A percentile compares a stretch with the other conserved stretches of the same genome.
phyloP scores from a whole-genome alignment of 2,329 filamentous ascomycete species.

The Fusarium coffeatum region DNA sequence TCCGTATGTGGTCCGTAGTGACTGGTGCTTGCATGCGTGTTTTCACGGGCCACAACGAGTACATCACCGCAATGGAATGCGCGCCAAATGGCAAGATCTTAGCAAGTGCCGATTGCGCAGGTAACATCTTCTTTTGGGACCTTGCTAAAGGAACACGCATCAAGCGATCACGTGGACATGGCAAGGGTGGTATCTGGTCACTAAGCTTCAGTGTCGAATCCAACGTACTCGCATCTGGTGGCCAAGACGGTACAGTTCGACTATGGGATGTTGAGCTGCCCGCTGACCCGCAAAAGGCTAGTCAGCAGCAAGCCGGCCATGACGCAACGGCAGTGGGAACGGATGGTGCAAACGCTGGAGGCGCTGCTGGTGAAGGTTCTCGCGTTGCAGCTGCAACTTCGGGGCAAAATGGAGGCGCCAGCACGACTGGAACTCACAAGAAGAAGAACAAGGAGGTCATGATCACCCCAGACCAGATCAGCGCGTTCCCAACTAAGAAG shows the following conservation, averaged over 20 bases:
- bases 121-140: conserved; percentile 95
- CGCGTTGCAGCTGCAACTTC: conserved; percentile 43
- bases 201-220: conserved; percentile 95
- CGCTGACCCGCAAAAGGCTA: conserved; percentile 71
- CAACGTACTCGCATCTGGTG: conserved; percentile 87
- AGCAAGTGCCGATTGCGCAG: conserved; percentile 89
- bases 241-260: conserved; percentile 91
- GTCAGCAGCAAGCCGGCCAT: conserved; percentile 56
- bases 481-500: conserved; percentile 95
- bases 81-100: conserved; percentile 88
- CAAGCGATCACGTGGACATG: conserved; percentile 94
- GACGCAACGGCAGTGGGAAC: conserved; percentile 57
- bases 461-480: conserved; percentile 93
- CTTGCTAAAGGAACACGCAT: conserved; percentile 85
- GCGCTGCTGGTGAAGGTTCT: conserved; percentile 47
- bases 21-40: conserved; percentile 89
- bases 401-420: conserved; percentile 45
- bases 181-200: conserved; percentile 92
- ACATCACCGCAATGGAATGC: conserved; percentile 86
- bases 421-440: conserved; percentile 59
- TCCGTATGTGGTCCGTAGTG: conserved; percentile 96
- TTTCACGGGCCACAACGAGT: conserved; percentile 90
- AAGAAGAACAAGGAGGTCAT: conserved; percentile 92
- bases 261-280: conserved; percentile 90
- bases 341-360: conserved; percentile 54